Evolutionary conservation across 2,329 filamentous ascomycete species (phyloP).

Genomic region (Keithomyces neogunnii): DNA sequence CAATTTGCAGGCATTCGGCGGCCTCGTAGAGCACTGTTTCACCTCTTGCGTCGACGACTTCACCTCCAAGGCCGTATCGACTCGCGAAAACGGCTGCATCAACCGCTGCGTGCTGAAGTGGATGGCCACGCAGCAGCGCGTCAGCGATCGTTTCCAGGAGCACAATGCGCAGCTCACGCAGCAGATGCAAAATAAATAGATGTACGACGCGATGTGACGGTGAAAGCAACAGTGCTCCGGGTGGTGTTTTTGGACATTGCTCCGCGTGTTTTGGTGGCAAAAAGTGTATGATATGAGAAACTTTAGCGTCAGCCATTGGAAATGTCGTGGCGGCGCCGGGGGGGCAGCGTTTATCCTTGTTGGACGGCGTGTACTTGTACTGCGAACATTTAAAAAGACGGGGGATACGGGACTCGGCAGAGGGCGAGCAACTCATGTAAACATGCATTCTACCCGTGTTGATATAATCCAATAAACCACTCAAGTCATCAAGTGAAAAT

Average conservation of each 20-base stretch:
- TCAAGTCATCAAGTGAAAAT: not conserved
- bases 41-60: constrained; percentile 97
- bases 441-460: not conserved
- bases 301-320: not conserved
- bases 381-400: not conserved
- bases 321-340: no score
- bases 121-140: constrained; percentile 81
- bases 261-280: not conserved
- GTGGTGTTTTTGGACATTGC: no score
- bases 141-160: constrained; percentile 83
- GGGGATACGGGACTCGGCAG: not conserved
- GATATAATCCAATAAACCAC: not conserved
- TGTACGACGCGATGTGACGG: not conserved
- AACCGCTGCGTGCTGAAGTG: constrained; percentile 94
- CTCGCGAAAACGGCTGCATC: constrained; percentile 84
- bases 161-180: constrained; percentile 54
- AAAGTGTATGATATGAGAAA: constrained; percentile 7
- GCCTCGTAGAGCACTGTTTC: constrained; percentile 76
- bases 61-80: constrained; percentile 87
- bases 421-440: no score
- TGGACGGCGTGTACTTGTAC: constrained; percentile 4
- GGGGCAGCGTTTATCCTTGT: not conserved
- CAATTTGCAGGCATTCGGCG: constrained; percentile 25
- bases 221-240: no score
- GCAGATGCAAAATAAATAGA: constrained; percentile 38